Percentiles rank a stretch among this genome's conserved stretches.
Evolutionary conservation across 2,329 filamentous ascomycete species (phyloP).

Genomic region (Alternaria atra): DNA sequence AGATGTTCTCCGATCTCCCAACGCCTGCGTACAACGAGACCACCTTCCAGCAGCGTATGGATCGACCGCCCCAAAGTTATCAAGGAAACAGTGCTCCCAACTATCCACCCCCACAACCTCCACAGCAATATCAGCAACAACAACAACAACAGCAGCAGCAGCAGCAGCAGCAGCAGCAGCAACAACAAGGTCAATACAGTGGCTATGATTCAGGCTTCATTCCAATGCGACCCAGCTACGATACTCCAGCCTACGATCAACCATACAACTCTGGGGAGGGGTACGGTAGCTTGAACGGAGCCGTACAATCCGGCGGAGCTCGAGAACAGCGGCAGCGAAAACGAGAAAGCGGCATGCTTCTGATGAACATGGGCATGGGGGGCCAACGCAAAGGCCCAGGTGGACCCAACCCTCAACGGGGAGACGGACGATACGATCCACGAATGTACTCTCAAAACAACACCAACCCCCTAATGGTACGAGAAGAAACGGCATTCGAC

Average conservation of each 20-base stretch:
- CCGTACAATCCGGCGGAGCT: constrained; percentile 35
- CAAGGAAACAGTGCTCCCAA: constrained; percentile 31
- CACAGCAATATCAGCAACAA: constrained; percentile 25
- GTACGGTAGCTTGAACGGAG: constrained; percentile 48
- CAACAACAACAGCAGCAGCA: too few species aligned
- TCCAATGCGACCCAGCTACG: constrained; percentile 61
- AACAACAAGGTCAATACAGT: constrained; percentile 37
- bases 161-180: too few species aligned
- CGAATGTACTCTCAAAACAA: constrained; percentile 11
- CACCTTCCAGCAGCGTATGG: constrained; percentile 53
- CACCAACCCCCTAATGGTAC: constrained; percentile 35
- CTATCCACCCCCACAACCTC: constrained; percentile 37
- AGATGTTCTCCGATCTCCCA: constrained; percentile 73
- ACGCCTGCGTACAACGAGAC: constrained; percentile 70
- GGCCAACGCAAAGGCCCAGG: constrained; percentile 49
- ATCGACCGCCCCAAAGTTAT: constrained; percentile 37
- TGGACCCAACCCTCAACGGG: constrained; percentile 32
- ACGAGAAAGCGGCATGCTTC: constrained; percentile 51
- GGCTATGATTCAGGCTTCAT: constrained; percentile 62
- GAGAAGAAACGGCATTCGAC: constrained; percentile 46
- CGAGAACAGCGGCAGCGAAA: constrained; percentile 45
- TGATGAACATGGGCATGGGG: constrained; percentile 50
- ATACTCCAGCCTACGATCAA: constrained; percentile 46
- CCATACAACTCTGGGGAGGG: constrained; percentile 40
- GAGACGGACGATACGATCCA: constrained; percentile 32